These are phyloP conservation scores for Coleophoma eucalyptorum DNA, from an alignment of 2,329 filamentous ascomycete genomes.

Conservation along the genomic window DNA sequence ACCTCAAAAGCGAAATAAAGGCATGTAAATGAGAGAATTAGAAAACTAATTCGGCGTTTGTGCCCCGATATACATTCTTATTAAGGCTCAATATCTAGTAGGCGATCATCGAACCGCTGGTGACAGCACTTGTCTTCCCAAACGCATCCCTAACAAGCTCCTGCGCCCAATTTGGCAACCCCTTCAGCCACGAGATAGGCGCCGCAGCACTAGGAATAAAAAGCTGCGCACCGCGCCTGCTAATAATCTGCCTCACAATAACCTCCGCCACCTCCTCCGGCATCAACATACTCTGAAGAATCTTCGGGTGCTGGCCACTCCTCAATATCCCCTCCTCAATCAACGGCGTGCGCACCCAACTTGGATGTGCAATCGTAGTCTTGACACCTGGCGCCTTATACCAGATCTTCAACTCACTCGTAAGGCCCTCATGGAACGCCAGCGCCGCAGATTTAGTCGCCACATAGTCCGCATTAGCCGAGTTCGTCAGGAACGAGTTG, in stretches of 20 bases:
- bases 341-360: background rate
- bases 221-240: background rate
- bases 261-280: background rate
- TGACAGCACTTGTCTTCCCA: background rate
- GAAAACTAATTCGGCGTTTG: background rate
- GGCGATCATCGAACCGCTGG: background rate
- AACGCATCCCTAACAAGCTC: background rate
- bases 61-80: too few relatives aligned
- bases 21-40: background rate
- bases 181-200: background rate
- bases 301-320: background rate
- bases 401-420: slow-evolving; percentile 31
- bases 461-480: slow-evolving; percentile 47
- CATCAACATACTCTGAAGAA: background rate
- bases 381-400: slow-evolving; percentile 33
- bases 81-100: background rate
- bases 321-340: background rate
- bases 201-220: background rate
- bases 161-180: background rate
- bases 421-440: slow-evolving; percentile 47
- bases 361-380: slow-evolving; percentile 25
- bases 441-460: slow-evolving; percentile 47
- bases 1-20: background rate
- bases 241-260: background rate
- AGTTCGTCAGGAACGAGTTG: slow-evolving; percentile 42